Evolutionary conservation across 805 yeast genomes (phyloP), one percentile per base, ranked within the genome.

Genomic region (Wickerhamomyces ciferrii): DNA sequence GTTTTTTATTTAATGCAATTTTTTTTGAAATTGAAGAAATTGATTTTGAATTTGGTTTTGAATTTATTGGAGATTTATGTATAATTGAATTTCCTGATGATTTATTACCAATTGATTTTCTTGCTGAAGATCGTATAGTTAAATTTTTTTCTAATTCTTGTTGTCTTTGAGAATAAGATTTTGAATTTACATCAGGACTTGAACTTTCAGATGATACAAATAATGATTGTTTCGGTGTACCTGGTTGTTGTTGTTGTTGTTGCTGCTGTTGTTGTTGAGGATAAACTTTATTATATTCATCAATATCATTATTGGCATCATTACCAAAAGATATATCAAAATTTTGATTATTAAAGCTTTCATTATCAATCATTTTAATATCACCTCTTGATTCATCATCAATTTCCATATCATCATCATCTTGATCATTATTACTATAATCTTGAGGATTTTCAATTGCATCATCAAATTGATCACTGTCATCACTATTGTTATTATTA

Each of bases 401-500:
- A 36, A 63, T 59, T 31, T 62, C 71, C 57, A 61, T 56, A 47
- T 67, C 66, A 44, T 58, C 62, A 35, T 50, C 52, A 29, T 52
- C 53, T 6, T 50, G 51, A n/a, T 47, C 49, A 32, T 45, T 36
- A 36, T 20, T 18, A 10, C 8, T 11, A 36, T 36, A 4, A 15
- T 8, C 18, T 13, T 53, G 54, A 38, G 53, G 54, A 25, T 48
- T 54, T 15, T 47, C 51, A 18, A 46, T 50, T 14, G 50, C 52
- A 39, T 52, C 50, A 27, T 46, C 48, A 35, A 44, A 43, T 23
- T 49, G 37, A 17, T 48, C 58, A 45, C 51, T 54, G 6, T 53
- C 62, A 14, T 55, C 59, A 9, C 44, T 24, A 44, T 41, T 14
- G 44, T 24, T 21, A 38, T 45, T 42, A 25, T 25, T 39, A 15